Evolutionary conservation across 2,329 filamentous ascomycete species (phyloP).

Genomic region (Diaporthe sp.): DNA sequence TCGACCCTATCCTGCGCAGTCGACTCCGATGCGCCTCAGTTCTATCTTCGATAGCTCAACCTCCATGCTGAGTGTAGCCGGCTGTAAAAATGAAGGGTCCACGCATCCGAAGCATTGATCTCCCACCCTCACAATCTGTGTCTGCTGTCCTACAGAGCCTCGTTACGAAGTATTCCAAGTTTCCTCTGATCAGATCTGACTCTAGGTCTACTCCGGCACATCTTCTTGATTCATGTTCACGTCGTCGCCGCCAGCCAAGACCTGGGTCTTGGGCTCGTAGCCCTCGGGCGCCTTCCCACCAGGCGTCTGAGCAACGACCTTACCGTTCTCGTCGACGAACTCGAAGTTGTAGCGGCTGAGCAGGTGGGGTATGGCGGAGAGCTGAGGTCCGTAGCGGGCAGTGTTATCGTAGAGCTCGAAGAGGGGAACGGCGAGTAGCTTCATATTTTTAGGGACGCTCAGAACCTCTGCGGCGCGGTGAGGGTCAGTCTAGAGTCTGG

Average conservation of each 20-base stretch:
- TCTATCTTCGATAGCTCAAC: neutral
- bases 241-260: conserved; percentile 72
- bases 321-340: conserved; percentile 92
- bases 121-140: neutral
- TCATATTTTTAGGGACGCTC: conserved; percentile 99
- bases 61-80: neutral
- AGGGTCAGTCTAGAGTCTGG: neutral
- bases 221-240: conserved; percentile 68
- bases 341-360: conserved; percentile 97
- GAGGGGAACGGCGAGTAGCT: conserved; percentile 93
- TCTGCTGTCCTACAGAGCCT: neutral
- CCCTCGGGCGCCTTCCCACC: conserved; percentile 70
- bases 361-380: conserved; percentile 95
- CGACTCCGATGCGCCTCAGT: neutral
- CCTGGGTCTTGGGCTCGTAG: conserved; percentile 72
- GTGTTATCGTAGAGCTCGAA: conserved; percentile 99
- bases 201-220: conserved; percentile 35
- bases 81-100: neutral
- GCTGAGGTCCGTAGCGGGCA: conserved; percentile 91
- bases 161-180: neutral
- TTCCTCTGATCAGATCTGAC: neutral
- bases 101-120: neutral
- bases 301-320: conserved; percentile 86
- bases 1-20: neutral
- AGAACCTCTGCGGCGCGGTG: conserved; percentile 75